Base-by-base conservation (phyloP, 345 rosid genomes). In the Syzygium grande region DNA sequence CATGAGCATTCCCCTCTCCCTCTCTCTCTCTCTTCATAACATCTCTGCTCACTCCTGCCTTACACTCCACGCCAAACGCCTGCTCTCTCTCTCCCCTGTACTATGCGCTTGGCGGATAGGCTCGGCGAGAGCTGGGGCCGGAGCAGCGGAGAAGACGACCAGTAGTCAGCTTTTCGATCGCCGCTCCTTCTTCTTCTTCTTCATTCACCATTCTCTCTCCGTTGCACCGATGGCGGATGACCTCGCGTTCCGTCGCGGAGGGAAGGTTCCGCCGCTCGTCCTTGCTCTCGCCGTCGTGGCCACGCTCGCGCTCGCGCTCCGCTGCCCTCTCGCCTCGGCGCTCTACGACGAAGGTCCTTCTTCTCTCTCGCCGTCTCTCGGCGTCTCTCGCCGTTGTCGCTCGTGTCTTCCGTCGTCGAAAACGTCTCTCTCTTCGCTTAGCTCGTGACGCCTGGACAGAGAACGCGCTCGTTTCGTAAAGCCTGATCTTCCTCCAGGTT, bases 1-100 rank as follows among this genome's bases (percentile, higher is more conserved):
- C 53, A 11, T 86, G 25, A 23, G 25, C 61, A 2, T 34, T 14
- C 53, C 85, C 29, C 88, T 83, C 83, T 86, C 84, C 86, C 80
- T 27, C 79, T 7, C 52, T 68, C 92, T 92, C 95, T 92, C 94
- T 91, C 95, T 90, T 93, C 92, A 88, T 95, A 91, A 94, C 92
- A 86, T 89, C 92, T 91, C 93, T 91, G 91, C 87, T 61, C 90
- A 85, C 91, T 88, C 89, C 86, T 93, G 89, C 93, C 96, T 92
- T 93, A 86, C 93, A 86, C 91, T 91, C 95, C 98, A 96, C 98
- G 98, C 97, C 92, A 95, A 91, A 89, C 94, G 89, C 94, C 96
- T 95, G 99, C 80, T 85, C 79, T 86, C 84, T 85, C 87, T 88
- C 77, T 80, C 65, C 41, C 80, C 79, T 52, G 73, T 58, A 52